Evolutionary conservation across 2,329 filamentous ascomycete species (phyloP).

Genomic region (Phyllosticta citribraziliensis): DNA sequence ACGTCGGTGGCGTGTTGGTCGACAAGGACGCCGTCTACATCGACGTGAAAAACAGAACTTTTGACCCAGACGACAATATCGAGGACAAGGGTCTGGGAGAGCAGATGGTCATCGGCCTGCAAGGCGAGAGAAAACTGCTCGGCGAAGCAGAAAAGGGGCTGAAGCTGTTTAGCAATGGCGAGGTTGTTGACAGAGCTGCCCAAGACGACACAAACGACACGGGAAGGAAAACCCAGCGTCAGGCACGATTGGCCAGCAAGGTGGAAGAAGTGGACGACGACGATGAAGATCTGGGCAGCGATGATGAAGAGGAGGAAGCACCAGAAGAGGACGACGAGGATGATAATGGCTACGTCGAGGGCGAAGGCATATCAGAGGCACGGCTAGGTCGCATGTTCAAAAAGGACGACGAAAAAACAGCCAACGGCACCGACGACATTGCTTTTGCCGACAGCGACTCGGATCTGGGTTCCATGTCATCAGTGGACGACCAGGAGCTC

Average conservation of each 20-base stretch:
- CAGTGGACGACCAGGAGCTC: conserved; percentile 45
- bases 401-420: conserved; percentile 33
- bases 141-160: conserved; percentile 76
- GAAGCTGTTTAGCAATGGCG: conserved; percentile 72
- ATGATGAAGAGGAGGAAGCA: conserved; percentile 44
- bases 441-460: conserved; percentile 96
- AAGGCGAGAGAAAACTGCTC: conserved; percentile 70
- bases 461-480: conserved; percentile 80
- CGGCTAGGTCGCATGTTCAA: conserved; percentile 45
- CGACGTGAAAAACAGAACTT: conserved; percentile 60
- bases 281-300: conserved; percentile 35
- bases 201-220: conserved; percentile 47
- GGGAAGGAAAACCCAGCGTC: conserved; percentile 45
- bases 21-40: conserved; percentile 97
- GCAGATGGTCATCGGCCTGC: conserved; percentile 83
- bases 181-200: conserved; percentile 51
- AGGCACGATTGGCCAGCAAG: conserved; percentile 37
- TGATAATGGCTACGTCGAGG: conserved; percentile 40
- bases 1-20: conserved; percentile 89
- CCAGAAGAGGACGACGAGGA: conserved; percentile 39
- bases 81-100: conserved; percentile 84
- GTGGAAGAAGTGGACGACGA: conserved; percentile 40
- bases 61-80: conserved; percentile 50
- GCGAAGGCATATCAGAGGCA: conserved; percentile 31
- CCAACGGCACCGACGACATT: conserved; percentile 52